These are phyloP conservation scores for Picea mariana DNA, from an alignment of 83 land plant genomes.

Conservation along the genomic window DNA sequence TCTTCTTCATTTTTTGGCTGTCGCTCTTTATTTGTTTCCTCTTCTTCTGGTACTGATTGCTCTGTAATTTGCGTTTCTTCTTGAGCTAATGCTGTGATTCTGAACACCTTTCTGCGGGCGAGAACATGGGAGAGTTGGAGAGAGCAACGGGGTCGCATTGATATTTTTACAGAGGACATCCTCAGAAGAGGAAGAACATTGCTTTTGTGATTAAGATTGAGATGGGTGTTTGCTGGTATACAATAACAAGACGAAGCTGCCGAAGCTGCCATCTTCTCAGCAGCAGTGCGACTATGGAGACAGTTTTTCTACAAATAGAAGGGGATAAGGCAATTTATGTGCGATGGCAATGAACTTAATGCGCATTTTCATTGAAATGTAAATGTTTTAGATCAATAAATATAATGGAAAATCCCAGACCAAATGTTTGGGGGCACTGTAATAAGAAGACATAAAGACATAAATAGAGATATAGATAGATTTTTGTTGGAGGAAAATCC, in stretches of 20 bases:
- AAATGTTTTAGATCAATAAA: too few species aligned
- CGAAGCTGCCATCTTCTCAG: not conserved
- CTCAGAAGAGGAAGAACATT: not conserved
- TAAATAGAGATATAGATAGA: too few species aligned
- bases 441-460: too few species aligned
- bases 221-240: not conserved
- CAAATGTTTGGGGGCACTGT: too few species aligned
- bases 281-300: too few species aligned
- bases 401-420: too few species aligned
- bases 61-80: not conserved
- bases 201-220: not conserved
- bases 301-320: too few species aligned
- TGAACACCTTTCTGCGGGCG: not conserved
- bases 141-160: not conserved
- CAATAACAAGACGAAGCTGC: not conserved
- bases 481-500: too few species aligned
- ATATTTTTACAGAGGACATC: not conserved
- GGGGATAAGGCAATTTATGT: too few species aligned
- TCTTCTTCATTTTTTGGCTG: not conserved
- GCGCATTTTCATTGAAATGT: too few species aligned
- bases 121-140: not conserved
- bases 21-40: not conserved
- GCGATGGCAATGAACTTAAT: too few species aligned
- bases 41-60: not conserved
- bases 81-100: conserved; percentile 7